Conservation (phyloP, 2,329 filamentous ascomycete genomes). For the Xylariaceae sp. region DNA sequence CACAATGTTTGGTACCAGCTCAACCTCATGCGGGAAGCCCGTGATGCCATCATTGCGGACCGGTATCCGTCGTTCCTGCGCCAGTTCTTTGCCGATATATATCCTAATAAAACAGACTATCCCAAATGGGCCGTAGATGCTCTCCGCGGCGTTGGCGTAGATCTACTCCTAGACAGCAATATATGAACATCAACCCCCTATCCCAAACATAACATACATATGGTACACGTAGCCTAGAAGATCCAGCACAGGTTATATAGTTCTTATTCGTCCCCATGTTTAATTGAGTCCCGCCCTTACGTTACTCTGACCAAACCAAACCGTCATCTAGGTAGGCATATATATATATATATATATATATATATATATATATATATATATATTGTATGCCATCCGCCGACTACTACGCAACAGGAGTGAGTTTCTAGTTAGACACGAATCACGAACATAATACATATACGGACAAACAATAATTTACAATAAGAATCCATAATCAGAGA, state of each 20-base stretch:
- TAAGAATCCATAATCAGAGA: too few species aligned
- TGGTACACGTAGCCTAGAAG: not conserved
- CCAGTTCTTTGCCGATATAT: conserved; percentile 70
- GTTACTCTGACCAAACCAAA: too few species aligned
- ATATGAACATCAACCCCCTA: conserved; percentile 3
- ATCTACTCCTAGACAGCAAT: conserved; percentile 46
- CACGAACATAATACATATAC: too few species aligned
- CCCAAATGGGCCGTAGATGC: conserved; percentile 83
- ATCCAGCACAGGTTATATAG: not conserved
- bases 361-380: too few species aligned
- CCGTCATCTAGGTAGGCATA: too few species aligned
- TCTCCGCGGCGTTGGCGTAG: conserved; percentile 70
- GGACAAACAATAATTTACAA: too few species aligned
- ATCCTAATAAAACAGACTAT: conserved; percentile 60
- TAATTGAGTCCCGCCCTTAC: not conserved
- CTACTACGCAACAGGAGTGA: too few species aligned
- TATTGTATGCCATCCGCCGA: too few species aligned
- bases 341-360: too few species aligned
- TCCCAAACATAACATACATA: not conserved
- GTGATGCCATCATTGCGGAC: conserved; percentile 76
- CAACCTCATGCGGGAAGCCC: conserved; percentile 68
- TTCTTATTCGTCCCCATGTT: not conserved
- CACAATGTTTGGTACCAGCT: conserved; percentile 95
- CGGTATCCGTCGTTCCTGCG: conserved; percentile 71
- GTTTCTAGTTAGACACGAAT: too few species aligned